Evolutionary conservation across 139 green algal genomes (phyloP).

Genomic region (Mesotaenium endlicherianum): DNA sequence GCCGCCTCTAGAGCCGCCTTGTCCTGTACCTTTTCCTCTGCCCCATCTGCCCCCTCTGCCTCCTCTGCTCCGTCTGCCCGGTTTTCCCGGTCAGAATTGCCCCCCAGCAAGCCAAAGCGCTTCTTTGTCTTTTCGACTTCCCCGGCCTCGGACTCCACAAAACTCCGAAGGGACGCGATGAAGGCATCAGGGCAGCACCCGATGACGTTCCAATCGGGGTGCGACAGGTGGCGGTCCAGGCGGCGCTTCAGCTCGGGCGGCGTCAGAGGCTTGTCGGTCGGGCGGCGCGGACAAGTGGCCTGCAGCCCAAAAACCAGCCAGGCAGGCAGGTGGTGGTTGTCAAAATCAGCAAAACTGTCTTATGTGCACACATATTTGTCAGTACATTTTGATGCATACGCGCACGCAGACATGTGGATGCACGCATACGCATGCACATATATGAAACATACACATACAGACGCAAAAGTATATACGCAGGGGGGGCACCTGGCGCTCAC

Average conservation of each 20-base stretch:
- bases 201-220: neutral
- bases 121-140: neutral
- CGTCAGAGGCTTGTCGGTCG: neutral
- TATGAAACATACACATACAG: too few species aligned
- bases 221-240: neutral
- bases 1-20: neutral
- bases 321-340: too few species aligned
- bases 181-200: conserved; percentile 22
- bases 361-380: too few species aligned
- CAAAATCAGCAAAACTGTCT: too few species aligned
- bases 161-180: conserved; percentile 5
- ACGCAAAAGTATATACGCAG: too few species aligned
- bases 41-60: neutral
- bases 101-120: neutral
- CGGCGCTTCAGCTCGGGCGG: neutral
- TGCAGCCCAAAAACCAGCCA: too few species aligned
- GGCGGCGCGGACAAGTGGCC: neutral
- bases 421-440: too few species aligned
- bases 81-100: too few species aligned
- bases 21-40: neutral
- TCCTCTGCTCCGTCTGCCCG: too few species aligned
- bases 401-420: too few species aligned
- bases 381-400: too few species aligned
- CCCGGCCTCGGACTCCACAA: conserved; percentile 33
- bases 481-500: too few species aligned